These are phyloP conservation scores for Neltuma alba DNA, from an alignment of 306 rosid species.

Conservation along the genomic window DNA sequence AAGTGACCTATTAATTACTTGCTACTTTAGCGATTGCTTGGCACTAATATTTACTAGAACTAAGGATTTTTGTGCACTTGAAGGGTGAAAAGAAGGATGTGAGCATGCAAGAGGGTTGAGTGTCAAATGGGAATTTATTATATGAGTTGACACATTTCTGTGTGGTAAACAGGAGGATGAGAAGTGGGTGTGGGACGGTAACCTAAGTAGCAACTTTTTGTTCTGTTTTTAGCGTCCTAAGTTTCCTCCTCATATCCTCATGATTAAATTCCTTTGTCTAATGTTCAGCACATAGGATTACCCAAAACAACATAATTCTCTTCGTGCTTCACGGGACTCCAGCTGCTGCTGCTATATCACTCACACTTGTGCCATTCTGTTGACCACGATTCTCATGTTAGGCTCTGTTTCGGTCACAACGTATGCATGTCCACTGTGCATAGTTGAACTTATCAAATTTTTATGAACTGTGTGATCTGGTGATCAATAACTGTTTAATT, in stretches of 20 bases:
- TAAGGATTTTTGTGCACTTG: constrained; percentile 1
- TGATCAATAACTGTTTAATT: background rate
- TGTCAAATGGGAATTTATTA: constrained; percentile 16
- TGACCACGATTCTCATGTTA: background rate
- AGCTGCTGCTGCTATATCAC: background rate
- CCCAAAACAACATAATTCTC: background rate
- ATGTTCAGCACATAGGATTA: background rate
- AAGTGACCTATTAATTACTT: background rate
- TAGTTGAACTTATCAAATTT: background rate
- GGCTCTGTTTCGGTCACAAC: background rate
- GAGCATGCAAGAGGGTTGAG: background rate
- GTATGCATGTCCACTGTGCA: background rate
- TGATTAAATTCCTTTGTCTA: background rate
- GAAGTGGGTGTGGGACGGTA: constrained; percentile 56
- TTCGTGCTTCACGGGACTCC: background rate
- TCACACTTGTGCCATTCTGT: background rate
- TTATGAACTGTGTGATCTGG: background rate
- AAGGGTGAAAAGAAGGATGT: background rate
- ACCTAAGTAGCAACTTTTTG: constrained; percentile 49
- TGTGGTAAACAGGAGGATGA: constrained; percentile 32
- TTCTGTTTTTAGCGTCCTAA: constrained; percentile 15
- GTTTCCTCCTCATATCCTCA: constrained; percentile 6
- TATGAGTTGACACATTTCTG: background rate
- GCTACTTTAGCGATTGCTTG: background rate
- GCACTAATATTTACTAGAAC: background rate